phyloP scores from a whole-genome alignment of 345 rosid genomes.

The Carallia pectinifolia region DNA sequence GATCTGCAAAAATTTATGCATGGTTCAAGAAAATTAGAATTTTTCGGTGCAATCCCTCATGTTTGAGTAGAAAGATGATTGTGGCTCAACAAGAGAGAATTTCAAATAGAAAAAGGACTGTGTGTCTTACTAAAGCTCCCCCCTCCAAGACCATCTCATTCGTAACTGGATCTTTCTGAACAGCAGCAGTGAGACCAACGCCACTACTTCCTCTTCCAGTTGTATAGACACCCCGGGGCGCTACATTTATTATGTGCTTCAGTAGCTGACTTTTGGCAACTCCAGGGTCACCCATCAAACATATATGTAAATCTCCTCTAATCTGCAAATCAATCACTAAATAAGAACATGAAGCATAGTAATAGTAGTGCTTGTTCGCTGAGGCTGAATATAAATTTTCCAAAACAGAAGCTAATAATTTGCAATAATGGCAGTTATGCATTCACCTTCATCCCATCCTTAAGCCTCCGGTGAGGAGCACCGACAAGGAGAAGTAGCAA shows the following conservation, averaged over 20 bases:
- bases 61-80: background rate
- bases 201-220: slow-evolving; percentile 99
- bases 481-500: slow-evolving; percentile 94
- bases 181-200: slow-evolving; percentile 98
- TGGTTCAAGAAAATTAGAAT: background rate
- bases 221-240: slow-evolving; percentile 92
- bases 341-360: background rate
- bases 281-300: slow-evolving; percentile 99
- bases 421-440: background rate
- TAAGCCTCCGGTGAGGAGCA: slow-evolving; percentile 91
- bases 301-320: slow-evolving; percentile 92
- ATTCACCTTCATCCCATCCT: slow-evolving; percentile 97
- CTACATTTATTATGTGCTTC: slow-evolving; percentile 94
- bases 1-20: background rate
- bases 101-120: slow-evolving; percentile 1
- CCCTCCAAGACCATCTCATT: slow-evolving; percentile 99
- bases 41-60: slow-evolving; percentile 5
- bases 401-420: background rate
- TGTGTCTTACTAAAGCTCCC: slow-evolving; percentile 82
- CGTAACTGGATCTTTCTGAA: slow-evolving; percentile 92
- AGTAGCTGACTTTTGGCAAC: slow-evolving; percentile 99
- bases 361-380: background rate
- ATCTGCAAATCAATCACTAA: slow-evolving; percentile 49
- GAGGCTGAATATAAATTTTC: background rate
- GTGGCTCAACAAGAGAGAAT: background rate